phyloP scores from a whole-genome alignment of 164 flowering plant genomes.

The Aristolochia contorta region DNA sequence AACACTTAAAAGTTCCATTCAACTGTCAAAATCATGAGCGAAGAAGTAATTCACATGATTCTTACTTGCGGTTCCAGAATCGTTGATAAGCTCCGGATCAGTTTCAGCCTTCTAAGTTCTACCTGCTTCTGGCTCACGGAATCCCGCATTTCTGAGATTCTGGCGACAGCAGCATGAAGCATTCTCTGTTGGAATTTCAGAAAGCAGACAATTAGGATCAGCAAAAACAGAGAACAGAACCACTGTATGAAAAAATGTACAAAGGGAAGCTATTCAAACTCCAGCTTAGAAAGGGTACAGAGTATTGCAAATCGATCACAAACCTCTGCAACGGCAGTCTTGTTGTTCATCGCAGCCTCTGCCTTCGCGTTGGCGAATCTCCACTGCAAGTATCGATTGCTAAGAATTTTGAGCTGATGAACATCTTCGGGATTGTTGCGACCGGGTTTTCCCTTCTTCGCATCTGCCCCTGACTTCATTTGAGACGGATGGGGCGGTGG shows the following conservation, averaged over 20 bases:
- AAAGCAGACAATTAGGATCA: neutral
- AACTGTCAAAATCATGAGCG: neutral
- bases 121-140: slow-evolving; percentile 41
- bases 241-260: neutral
- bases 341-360: slow-evolving; percentile 30
- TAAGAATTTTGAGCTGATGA: slow-evolving; percentile 46
- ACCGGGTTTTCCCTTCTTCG: slow-evolving; percentile 30
- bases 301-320: slow-evolving; percentile 1
- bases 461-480: slow-evolving; percentile 14
- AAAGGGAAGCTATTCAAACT: neutral
- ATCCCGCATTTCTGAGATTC: slow-evolving; percentile 42
- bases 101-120: slow-evolving; percentile 39
- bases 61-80: slow-evolving; percentile 64
- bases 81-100: slow-evolving; percentile 21
- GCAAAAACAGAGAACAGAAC: neutral
- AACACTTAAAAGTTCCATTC: neutral
- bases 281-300: neutral
- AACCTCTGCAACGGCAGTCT: slow-evolving; percentile 53
- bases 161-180: slow-evolving; percentile 34
- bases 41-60: neutral
- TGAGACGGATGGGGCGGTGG: slow-evolving; percentile 24
- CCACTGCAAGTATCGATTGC: slow-evolving; percentile 63
- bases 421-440: slow-evolving; percentile 37
- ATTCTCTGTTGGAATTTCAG: slow-evolving; percentile 24
- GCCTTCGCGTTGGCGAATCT: slow-evolving; percentile 70